Percentiles rank a stretch among this genome's conserved stretches.
Conservation (phyloP, 371 early-diverging fungal species). For the Actinomortierella ambigua region DNA sequence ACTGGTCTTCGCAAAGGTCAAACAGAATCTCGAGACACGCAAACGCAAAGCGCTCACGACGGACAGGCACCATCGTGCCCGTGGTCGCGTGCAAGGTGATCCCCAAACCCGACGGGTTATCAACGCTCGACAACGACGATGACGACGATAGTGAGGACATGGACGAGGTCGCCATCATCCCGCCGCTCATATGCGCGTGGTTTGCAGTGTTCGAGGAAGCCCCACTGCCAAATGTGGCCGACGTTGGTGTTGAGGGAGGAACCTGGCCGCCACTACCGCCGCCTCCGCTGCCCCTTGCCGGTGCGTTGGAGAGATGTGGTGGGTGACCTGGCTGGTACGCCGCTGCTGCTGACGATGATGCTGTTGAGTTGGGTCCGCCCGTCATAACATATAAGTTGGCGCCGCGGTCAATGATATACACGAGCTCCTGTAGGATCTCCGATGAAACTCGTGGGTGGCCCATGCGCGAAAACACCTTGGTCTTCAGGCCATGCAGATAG, state of each 20-base stretch:
- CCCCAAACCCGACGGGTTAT: constrained; percentile 9
- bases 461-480: constrained; percentile 69
- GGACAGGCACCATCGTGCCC: constrained; percentile 66
- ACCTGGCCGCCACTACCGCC: too few relatives aligned
- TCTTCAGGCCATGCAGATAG: constrained; percentile 65
- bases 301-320: too few relatives aligned
- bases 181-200: constrained; percentile 2
- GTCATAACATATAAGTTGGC: constrained; percentile 43
- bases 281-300: too few relatives aligned
- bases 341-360: background rate
- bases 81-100: constrained; percentile 49
- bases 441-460: constrained; percentile 71
- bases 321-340: background rate
- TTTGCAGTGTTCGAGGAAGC: background rate
- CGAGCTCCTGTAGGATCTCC: constrained; percentile 57
- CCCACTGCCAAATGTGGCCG: constrained; percentile 1
- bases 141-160: background rate
- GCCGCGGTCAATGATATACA: constrained; percentile 64
- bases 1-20: constrained; percentile 63
- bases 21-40: constrained; percentile 69
- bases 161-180: constrained; percentile 4
- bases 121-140: too few relatives aligned
- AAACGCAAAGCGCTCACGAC: constrained; percentile 77
- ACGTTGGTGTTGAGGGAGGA: too few relatives aligned
- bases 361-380: constrained; percentile 1